These are phyloP conservation scores for Penicillium hesseltinei DNA, from an alignment of 2,329 filamentous ascomycete species.

Conservation along the genomic window DNA sequence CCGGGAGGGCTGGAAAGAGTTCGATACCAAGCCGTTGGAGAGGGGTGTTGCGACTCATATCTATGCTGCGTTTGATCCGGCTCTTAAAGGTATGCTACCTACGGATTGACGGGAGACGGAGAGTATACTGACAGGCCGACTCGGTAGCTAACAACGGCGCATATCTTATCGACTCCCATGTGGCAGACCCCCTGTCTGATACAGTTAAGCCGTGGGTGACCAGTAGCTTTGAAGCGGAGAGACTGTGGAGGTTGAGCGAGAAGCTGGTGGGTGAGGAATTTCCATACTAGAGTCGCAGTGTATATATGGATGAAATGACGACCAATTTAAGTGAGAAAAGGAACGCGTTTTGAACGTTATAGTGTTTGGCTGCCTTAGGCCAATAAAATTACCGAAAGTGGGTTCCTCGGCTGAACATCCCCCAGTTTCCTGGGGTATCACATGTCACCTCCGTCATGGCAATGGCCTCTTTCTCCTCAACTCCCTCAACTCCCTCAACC, in stretches of 20 bases:
- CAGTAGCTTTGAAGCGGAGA: constrained; percentile 37
- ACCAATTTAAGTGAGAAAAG: too few relatives aligned
- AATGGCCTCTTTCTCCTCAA: constrained; percentile 1
- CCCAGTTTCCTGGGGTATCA: constrained; percentile 25
- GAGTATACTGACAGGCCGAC: background rate
- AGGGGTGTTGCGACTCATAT: constrained; percentile 34
- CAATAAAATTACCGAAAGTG: background rate
- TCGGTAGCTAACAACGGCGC: constrained; percentile 33
- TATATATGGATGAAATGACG: background rate
- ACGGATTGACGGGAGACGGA: background rate
- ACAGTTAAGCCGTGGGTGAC: constrained; percentile 30
- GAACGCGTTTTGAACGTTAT: too few relatives aligned
- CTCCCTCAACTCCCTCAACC: background rate
- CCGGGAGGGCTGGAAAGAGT: constrained; percentile 17
- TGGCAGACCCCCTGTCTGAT: constrained; percentile 37
- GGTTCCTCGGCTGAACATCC: constrained; percentile 23
- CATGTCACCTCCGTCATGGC: constrained; percentile 20
- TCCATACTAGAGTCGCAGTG: constrained; percentile 12
- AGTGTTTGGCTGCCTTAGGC: background rate
- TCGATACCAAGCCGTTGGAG: constrained; percentile 24
- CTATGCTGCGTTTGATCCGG: constrained; percentile 34
- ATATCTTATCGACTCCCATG: constrained; percentile 45
- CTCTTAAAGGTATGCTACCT: constrained; percentile 17
- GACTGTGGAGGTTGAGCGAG: constrained; percentile 50
- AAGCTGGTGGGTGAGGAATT: constrained; percentile 44